Evolutionary conservation across 345 rosid species (phyloP).

Genomic region (Angophora floribunda): DNA sequence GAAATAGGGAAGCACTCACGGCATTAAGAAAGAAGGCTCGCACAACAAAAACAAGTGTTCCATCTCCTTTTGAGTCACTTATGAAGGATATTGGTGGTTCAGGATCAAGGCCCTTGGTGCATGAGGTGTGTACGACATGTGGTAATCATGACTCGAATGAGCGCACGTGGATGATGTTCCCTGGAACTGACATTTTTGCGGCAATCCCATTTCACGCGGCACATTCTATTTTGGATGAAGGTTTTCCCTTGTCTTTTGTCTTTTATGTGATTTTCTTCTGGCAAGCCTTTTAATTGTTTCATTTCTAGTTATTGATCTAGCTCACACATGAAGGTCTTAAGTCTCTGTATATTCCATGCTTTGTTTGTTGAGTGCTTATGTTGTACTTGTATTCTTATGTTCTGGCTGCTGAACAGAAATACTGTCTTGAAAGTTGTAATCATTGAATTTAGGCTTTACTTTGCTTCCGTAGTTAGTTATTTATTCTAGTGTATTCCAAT

Average conservation of each 20-base stretch:
- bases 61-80: slow-evolving; percentile 58
- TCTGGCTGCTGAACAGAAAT: neutral
- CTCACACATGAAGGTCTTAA: neutral
- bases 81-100: slow-evolving; percentile 53
- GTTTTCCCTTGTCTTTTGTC: slow-evolving; percentile 9
- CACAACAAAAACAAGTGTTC: slow-evolving; percentile 61
- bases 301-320: neutral
- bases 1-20: slow-evolving; percentile 70
- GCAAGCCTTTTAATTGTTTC: neutral
- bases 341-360: neutral
- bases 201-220: slow-evolving; percentile 71
- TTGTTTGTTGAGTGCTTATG: neutral
- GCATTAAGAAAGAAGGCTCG: slow-evolving; percentile 70
- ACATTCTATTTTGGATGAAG: slow-evolving; percentile 73
- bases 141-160: slow-evolving; percentile 64
- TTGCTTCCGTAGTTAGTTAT: neutral
- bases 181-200: slow-evolving; percentile 69
- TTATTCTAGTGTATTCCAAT: neutral
- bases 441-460: neutral
- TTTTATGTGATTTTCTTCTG: neutral
- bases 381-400: neutral
- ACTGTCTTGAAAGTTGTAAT: neutral
- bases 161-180: slow-evolving; percentile 75
- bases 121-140: slow-evolving; percentile 71
- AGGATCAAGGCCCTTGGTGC: slow-evolving; percentile 49